Conservation (phyloP, 768 basidiomycete genomes). For the Gymnopilus dilepis region DNA sequence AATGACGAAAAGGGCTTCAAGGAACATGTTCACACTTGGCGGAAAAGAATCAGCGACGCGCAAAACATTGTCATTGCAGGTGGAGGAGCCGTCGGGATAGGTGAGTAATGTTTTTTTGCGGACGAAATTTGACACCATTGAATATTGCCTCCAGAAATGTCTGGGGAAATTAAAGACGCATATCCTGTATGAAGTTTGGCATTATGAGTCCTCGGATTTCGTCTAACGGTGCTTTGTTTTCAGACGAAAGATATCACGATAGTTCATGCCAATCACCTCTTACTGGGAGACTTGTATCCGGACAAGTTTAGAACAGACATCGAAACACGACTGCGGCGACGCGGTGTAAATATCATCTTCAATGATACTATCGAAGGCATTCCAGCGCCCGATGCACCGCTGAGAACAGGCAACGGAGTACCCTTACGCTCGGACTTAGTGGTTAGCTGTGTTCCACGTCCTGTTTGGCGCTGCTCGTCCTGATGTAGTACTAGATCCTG, state of each 20-base stretch:
- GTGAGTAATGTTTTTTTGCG: conserved; percentile 28
- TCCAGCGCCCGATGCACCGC: conserved; percentile 19
- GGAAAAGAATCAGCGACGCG: conserved; percentile 36
- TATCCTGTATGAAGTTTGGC: conserved; percentile 38
- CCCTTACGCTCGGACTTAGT: conserved; percentile 31
- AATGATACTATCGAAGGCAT: conserved; percentile 54
- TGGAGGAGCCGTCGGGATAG: conserved; percentile 59
- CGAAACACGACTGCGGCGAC: conserved; percentile 43
- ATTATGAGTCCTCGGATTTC: conserved; percentile 30
- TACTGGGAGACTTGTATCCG: conserved; percentile 62
- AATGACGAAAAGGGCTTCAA: conserved; percentile 20
- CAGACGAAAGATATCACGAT: conserved; percentile 58
- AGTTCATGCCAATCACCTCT: conserved; percentile 54
- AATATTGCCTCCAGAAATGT: conserved; percentile 45
- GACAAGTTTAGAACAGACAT: conserved; percentile 54
- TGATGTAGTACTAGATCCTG: conserved; percentile 29
- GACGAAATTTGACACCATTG: neutral
- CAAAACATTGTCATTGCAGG: conserved; percentile 53
- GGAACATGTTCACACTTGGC: conserved; percentile 25
- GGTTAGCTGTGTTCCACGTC: conserved; percentile 15
- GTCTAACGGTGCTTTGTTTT: neutral
- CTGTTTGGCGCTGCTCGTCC: neutral
- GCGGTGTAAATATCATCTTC: conserved; percentile 55
- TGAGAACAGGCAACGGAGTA: conserved; percentile 31
- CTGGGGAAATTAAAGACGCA: conserved; percentile 49